Base-by-base conservation (phyloP, 805 yeast genomes). In the Cyberlindnera mrakii region DNA sequence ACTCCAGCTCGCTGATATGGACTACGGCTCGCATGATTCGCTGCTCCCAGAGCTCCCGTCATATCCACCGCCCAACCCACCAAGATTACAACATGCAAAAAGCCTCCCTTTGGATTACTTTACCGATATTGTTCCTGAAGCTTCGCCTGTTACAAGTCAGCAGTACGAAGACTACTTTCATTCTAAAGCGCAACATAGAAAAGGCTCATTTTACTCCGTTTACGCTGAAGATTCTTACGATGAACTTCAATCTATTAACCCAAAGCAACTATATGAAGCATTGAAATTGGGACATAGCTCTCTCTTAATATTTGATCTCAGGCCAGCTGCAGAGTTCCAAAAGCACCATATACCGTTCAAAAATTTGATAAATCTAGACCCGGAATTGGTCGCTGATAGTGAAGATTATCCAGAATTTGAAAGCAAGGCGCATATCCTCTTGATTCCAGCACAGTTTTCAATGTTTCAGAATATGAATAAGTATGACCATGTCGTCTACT, bases 161-260 rank as follows among this genome's bases (percentile, higher is more conserved):
- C 27, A 23, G 11, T 23, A 23, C 27, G 27, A 23, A 8, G 27
- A 23, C 27, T 23, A 23, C 27, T 23, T 23, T 23, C 11, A 23
- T 4, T 11, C 27, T 23, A 23, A 23, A 23, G 27, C 27, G 6
- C 9, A 49, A 27, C 53, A 60, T 38, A 56, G 72, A 41, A 67
- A 67, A 43, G 68, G 63, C 40, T 67, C 72, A 1, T 64, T 65
- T 41, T 68, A 66, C 42, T 66, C 71, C 1, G 66, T 67, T 5
- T 65, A 67, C 46, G 67, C 66, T 52, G 53, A 52, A 40, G 64
- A 58, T 14, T 54, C 54, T 6, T 66, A 57, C 6, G 50, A 50
- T 5, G 48, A 48, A 38, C 86, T 84, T 52, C 87, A 88, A 10
- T 59, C 61, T 13, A 59, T 68, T 6, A 58, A 71, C 1, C 56